These are phyloP conservation scores for Pulveroboletus ravenelii DNA, from an alignment of 768 basidiomycete species.

Conservation along the genomic window DNA sequence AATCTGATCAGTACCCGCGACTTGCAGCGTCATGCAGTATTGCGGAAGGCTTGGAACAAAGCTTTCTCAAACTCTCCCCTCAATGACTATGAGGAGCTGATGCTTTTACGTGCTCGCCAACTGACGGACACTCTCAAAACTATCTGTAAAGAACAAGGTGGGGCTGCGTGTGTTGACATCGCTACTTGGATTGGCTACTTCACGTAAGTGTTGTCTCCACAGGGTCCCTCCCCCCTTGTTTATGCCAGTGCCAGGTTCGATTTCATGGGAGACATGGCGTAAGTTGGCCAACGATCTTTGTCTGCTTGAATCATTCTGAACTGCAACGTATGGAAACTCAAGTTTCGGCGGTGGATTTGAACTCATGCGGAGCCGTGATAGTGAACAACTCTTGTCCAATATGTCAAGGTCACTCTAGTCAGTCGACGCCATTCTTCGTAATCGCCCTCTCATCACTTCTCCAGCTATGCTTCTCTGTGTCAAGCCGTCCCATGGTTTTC, in stretches of 20 bases:
- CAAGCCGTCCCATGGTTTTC: slow-evolving; percentile 24
- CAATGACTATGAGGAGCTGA: slow-evolving; percentile 24
- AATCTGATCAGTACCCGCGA: slow-evolving; percentile 19
- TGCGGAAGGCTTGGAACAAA: slow-evolving; percentile 30
- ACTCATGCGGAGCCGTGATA: slow-evolving; percentile 35
- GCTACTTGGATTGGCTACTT: slow-evolving; percentile 22
- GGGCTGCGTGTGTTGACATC: slow-evolving; percentile 8
- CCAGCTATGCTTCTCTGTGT: slow-evolving; percentile 12
- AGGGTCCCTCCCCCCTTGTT: background rate
- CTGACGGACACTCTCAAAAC: slow-evolving; percentile 9
- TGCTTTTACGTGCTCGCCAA: slow-evolving; percentile 21
- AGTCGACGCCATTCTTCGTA: background rate
- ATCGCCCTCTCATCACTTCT: slow-evolving; percentile 3
- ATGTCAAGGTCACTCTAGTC: slow-evolving; percentile 30
- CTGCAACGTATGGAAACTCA: background rate
- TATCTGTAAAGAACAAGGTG: slow-evolving; percentile 12
- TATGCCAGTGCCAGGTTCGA: slow-evolving; percentile 14
- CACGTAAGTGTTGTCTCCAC: slow-evolving; percentile 10
- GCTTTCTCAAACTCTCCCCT: slow-evolving; percentile 29
- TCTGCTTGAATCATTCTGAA: background rate
- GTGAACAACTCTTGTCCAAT: slow-evolving; percentile 25
- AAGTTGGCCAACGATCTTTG: slow-evolving; percentile 6
- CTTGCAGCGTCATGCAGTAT: slow-evolving; percentile 16
- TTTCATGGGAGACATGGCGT: slow-evolving; percentile 30
- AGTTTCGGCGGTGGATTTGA: slow-evolving; percentile 39